Percentiles rank a stretch among this genome's conserved stretches.
Conservation (phyloP, 108 stramenopile genomes). For the Skeletonema menzelii region DNA sequence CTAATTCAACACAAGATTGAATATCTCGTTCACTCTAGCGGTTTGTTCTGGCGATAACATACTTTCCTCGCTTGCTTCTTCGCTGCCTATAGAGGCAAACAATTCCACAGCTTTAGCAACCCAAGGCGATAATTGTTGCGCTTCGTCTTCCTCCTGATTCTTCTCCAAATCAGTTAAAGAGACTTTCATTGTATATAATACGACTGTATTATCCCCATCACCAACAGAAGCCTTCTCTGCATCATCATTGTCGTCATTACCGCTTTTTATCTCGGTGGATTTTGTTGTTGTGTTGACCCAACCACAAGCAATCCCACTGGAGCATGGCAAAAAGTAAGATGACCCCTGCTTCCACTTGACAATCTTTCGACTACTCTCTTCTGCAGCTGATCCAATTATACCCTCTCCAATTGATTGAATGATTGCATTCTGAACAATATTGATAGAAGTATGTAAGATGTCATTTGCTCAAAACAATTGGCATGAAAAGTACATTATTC, state of each 20-base stretch:
- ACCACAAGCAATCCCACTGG: conserved; percentile 68
- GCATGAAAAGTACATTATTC: not conserved
- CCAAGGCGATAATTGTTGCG: conserved; percentile 3
- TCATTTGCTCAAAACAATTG: not conserved
- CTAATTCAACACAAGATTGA: not conserved
- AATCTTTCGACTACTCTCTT: conserved; percentile 49
- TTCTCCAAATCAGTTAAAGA: not conserved
- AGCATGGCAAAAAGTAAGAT: conserved; percentile 48
- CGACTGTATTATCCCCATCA: conserved; percentile 3
- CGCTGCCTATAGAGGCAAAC: not conserved
- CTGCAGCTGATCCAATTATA: conserved; percentile 66
- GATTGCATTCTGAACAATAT: conserved; percentile 9
- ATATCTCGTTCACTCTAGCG: conserved; percentile 1
- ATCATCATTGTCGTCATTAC: not conserved
- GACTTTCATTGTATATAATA: conserved; percentile 20
- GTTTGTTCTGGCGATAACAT: not conserved
- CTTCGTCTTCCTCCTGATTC: not conserved
- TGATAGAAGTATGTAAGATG: not conserved
- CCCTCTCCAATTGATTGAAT: conserved; percentile 69
- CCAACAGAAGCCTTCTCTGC: not conserved
- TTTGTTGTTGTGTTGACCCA: conserved; percentile 50
- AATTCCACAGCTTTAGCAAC: not conserved
- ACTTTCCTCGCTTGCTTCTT: not conserved
- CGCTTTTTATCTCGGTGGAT: not conserved
- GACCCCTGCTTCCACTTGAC: conserved; percentile 57